These are phyloP conservation scores for Protostelium mycophagum DNA, from an alignment of 78 protist genomes.

Conservation along the genomic window DNA sequence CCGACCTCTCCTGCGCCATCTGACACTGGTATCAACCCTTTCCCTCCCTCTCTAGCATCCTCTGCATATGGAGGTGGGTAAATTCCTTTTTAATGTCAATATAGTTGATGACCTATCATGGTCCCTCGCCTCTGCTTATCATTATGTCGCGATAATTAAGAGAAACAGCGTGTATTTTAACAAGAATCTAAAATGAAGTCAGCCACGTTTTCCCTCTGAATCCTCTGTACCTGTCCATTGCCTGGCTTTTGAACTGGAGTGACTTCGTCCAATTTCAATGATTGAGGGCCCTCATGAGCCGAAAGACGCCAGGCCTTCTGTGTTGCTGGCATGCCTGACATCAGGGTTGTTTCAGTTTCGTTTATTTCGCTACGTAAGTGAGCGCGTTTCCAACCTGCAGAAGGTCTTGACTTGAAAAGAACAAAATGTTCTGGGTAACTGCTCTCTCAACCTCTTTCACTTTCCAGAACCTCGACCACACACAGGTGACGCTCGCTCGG, in stretches of 20 bases:
- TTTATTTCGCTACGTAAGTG: no score
- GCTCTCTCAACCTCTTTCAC: no score
- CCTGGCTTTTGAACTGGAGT: not conserved
- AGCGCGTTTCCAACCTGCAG: no score
- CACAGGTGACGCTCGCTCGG: no score
- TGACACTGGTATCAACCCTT: conserved; percentile 14
- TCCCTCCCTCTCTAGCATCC: not conserved
- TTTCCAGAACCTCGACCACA: no score
- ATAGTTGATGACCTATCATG: not conserved
- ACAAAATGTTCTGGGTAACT: no score
- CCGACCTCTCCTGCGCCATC: conserved; percentile 18
- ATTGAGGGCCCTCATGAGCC: not conserved
- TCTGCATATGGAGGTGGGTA: not conserved
- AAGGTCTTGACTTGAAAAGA: no score
- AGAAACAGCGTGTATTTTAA: conserved; percentile 15
- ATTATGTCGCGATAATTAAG: conserved; percentile 24
- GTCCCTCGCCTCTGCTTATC: conserved; percentile 10
- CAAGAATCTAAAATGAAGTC: no score
- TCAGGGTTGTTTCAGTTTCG: no score
- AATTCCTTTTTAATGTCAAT: not conserved
- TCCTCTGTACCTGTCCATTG: not conserved
- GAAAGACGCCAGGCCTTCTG: not conserved
- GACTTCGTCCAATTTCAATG: not conserved
- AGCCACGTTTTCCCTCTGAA: no score
- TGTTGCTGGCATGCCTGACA: no score